Conservation (phyloP, 1,284 basidiomycete species). For the Neotropicomus parvogracilis region DNA sequence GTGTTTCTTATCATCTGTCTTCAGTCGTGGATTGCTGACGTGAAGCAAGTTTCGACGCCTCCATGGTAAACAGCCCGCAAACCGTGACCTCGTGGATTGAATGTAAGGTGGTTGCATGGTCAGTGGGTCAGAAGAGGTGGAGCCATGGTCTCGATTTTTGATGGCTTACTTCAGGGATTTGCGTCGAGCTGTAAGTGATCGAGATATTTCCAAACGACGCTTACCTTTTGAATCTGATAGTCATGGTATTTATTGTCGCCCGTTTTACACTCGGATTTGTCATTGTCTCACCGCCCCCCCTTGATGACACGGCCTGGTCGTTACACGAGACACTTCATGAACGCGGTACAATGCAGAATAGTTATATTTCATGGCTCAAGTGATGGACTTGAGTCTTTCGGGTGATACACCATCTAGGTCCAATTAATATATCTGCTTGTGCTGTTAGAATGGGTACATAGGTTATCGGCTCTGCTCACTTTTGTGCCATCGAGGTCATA, state of each 20-base stretch:
- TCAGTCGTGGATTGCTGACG: background rate
- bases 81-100: slow-evolving; percentile 21
- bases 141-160: background rate
- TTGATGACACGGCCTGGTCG: no score
- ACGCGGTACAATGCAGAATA: no score
- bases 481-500: no score
- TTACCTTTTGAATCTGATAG: background rate
- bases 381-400: no score
- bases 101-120: slow-evolving; percentile 6
- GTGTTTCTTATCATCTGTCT: background rate
- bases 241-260: slow-evolving; percentile 17
- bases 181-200: slow-evolving; percentile 11
- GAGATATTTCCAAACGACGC: no score
- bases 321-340: no score
- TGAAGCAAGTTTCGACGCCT: slow-evolving; percentile 11
- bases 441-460: no score
- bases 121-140: background rate
- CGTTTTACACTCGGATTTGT: slow-evolving; percentile 18
- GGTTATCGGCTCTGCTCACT: no score
- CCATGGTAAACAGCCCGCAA: slow-evolving; percentile 18
- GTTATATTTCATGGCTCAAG: no score
- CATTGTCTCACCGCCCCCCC: slow-evolving; percentile 13
- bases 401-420: no score
- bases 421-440: no score
- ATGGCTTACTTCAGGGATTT: slow-evolving; percentile 7